These are phyloP conservation scores for Zangia roseola DNA, from an alignment of 768 basidiomycete genomes.

Conservation along the genomic window DNA sequence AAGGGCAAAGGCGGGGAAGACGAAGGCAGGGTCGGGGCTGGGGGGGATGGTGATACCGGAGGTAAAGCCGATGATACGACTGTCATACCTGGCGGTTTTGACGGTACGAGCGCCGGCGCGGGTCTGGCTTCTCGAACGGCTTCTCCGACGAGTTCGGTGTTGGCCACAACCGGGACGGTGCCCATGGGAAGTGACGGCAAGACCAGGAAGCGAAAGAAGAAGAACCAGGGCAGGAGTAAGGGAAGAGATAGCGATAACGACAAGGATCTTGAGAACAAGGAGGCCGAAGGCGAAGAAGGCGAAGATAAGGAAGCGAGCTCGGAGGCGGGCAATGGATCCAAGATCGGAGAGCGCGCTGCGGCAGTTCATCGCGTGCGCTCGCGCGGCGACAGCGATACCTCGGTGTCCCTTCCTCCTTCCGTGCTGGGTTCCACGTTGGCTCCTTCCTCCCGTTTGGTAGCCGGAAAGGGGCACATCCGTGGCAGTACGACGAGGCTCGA, in stretches of 20 bases:
- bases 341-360: not conserved
- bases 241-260: constrained; percentile 4
- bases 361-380: not conserved
- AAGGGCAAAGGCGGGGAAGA: not conserved
- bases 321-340: constrained; percentile 13
- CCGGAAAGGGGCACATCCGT: constrained; percentile 1
- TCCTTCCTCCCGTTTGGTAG: not conserved
- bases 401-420: constrained; percentile 4
- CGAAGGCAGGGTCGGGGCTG: rapidly evolving
- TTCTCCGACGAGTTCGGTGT: no score
- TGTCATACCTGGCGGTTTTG: constrained; percentile 17
- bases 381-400: constrained; percentile 18
- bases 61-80: constrained; percentile 1
- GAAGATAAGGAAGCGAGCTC: constrained; percentile 1
- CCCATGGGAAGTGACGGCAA: constrained; percentile 29
- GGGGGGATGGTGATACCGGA: not conserved
- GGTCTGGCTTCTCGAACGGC: not conserved
- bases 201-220: constrained; percentile 47
- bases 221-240: constrained; percentile 19
- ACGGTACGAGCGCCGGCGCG: not conserved
- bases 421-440: not conserved
- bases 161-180: not conserved
- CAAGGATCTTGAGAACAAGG: not conserved
- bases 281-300: not conserved
- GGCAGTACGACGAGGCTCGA: constrained; percentile 4